Evolutionary conservation across 768 basidiomycete species (phyloP).

Genomic region (Tulasnella sp.): DNA sequence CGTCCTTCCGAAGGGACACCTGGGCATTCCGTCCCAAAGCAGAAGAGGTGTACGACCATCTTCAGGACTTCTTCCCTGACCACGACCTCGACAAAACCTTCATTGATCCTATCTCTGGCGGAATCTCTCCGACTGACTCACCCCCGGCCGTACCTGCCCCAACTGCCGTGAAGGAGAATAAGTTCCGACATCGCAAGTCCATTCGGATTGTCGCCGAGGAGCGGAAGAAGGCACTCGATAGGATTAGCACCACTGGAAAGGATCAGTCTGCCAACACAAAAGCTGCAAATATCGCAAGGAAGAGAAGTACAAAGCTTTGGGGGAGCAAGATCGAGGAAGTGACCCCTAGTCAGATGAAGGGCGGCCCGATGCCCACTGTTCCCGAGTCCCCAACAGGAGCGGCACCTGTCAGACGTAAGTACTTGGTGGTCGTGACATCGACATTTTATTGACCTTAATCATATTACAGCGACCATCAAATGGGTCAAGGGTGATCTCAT

Average conservation of each 20-base stretch:
- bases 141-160: not conserved
- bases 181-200: constrained; percentile 65
- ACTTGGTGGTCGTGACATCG: constrained; percentile 9
- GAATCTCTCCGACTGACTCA: constrained; percentile 46
- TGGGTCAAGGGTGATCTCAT: constrained; percentile 98
- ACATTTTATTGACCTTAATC: constrained; percentile 2
- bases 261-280: constrained; percentile 20
- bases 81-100: constrained; percentile 95
- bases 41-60: constrained; percentile 84
- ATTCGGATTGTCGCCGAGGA: constrained; percentile 89
- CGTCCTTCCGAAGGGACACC: constrained; percentile 38
- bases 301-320: constrained; percentile 92
- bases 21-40: constrained; percentile 88
- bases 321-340: constrained; percentile 90
- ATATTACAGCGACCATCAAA: constrained; percentile 68
- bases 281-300: constrained; percentile 45
- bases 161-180: not conserved
- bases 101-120: constrained; percentile 65
- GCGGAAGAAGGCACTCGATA: constrained; percentile 64
- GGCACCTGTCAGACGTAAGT: constrained; percentile 57
- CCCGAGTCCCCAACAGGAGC: constrained; percentile 46
- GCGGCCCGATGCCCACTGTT: constrained; percentile 31
- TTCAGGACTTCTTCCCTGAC: constrained; percentile 92
- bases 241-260: constrained; percentile 39
- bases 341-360: constrained; percentile 56